Evolutionary conservation across 768 basidiomycete species (phyloP).

Genomic region (Chalciporus sphaerocephalus): DNA sequence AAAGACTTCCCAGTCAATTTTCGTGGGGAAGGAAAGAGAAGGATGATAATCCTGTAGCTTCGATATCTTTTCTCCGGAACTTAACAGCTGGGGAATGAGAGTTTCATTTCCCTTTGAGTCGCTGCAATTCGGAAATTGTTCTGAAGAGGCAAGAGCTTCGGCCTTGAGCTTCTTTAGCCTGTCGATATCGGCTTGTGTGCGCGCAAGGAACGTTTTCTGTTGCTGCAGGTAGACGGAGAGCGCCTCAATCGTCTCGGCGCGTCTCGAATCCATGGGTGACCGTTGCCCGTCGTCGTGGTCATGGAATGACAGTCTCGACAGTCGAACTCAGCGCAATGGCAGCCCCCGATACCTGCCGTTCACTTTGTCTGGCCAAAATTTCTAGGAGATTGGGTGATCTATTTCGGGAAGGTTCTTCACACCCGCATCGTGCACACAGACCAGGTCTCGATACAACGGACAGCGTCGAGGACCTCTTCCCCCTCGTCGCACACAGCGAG

Average conservation of each 20-base stretch:
- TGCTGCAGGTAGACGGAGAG: constrained; percentile 61
- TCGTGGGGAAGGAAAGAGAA: constrained; percentile 37
- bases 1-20: constrained; percentile 62
- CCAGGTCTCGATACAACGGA: constrained; percentile 12
- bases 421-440: constrained; percentile 13
- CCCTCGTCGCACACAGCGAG: constrained; percentile 30
- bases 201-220: constrained; percentile 55
- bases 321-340: constrained; percentile 1
- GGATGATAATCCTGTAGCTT: constrained; percentile 43
- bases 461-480: constrained; percentile 12
- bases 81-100: constrained; percentile 29
- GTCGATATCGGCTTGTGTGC: constrained; percentile 60
- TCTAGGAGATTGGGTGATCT: constrained; percentile 11
- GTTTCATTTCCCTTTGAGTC: constrained; percentile 20
- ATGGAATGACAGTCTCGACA: constrained; percentile 22
- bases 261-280: constrained; percentile 29
- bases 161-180: constrained; percentile 45
- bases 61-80: constrained; percentile 36
- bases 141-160: constrained; percentile 35
- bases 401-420: constrained; percentile 21
- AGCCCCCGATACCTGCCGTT: not conserved
- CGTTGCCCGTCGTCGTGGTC: constrained; percentile 29
- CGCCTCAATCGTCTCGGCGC: constrained; percentile 47
- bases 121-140: constrained; percentile 31
- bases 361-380: constrained; percentile 18